Base-by-base conservation (phyloP, 805 yeast genomes). In the Candida fluviatilis region DNA sequence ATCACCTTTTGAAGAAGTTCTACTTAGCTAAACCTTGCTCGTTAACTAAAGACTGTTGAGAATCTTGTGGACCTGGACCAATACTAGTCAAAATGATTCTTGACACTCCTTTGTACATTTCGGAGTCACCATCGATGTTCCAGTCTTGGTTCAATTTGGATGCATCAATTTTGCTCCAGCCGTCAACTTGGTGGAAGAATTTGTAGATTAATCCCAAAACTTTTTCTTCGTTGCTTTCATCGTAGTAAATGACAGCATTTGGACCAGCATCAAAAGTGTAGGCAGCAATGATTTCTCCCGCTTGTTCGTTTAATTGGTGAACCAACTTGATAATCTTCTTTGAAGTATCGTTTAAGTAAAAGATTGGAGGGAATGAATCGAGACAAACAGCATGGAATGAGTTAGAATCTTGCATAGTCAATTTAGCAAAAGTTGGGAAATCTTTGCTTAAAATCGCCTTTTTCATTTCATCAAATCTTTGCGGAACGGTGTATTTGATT, bases 221-320 rank as follows among this genome's bases (percentile, higher is more conserved):
- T 45, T 69, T 71, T n/a, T 64, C 51, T 63, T 89, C 96, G 62
- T 91, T 77, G 53, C 80, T 71, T 48, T 75, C 75, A 57, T 82
- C 80, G 58, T 93, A 93, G 67, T 93, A 93, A 44, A 93, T 76
- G 32, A 93, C 99, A 15, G 97, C 96, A 64, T 93, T 93, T 63
- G 99, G 99, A 57, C 99, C 99, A 23, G 99, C 99, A 62, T 93
- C 99, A 56, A 84, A 93, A 1, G 99, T 93, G 64, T 93, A 93
- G 27, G 98, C 98, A 10, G 96, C 99, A 39, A 91, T 73, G 10
- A 75, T 73, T 53, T 75, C 70, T 37, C 84, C 86, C 25, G 76
- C 80, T 3, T 59, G 48, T 47, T 74, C 81, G 57, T 93, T 93
- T 58, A 93, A 77, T 39, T 72, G 66, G 61, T 93, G 95, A 34